A percentile compares a stretch with the other conserved stretches of the same genome.
Evolutionary conservation across 2,329 filamentous ascomycete genomes (phyloP).

Genomic region (Ophiostoma ulmi): DNA sequence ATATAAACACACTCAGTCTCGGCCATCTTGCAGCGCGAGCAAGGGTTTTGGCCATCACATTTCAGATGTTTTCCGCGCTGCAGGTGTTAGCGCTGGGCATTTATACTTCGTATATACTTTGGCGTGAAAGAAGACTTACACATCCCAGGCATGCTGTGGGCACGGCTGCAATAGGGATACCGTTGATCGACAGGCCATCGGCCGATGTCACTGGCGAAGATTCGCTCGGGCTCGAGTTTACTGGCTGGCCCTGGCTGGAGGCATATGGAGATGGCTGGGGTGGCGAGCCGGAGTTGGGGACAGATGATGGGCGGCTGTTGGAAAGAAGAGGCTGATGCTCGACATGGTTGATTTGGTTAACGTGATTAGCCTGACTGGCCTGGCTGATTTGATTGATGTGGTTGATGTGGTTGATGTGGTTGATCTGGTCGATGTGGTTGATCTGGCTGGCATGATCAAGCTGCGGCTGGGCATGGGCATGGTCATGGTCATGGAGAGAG

Average conservation of each 20-base stretch:
- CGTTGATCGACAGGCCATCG: not conserved
- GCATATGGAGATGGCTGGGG: conserved; percentile 11
- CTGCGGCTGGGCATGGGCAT: not conserved
- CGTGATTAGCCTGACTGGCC: not conserved
- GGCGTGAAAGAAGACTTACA: conserved; percentile 38
- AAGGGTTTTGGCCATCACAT: conserved; percentile 66
- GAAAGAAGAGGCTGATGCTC: not conserved
- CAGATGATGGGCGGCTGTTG: not conserved
- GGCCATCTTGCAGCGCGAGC: conserved; percentile 58
- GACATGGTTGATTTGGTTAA: not conserved
- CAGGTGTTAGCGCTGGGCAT: not conserved
- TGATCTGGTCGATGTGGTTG: not conserved
- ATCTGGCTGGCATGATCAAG: not conserved
- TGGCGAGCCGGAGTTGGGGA: not conserved
- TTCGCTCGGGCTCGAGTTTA: conserved; percentile 20
- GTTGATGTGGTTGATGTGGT: not conserved
- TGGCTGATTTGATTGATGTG: too few species aligned
- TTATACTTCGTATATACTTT: not conserved
- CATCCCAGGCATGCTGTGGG: conserved; percentile 53
- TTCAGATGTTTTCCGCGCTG: conserved; percentile 65
- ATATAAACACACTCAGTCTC: conserved; percentile 64
- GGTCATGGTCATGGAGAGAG: not conserved
- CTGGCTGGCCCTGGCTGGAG: not conserved
- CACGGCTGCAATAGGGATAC: conserved; percentile 21
- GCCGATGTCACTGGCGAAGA: not conserved